Evolutionary conservation across 2,329 filamentous ascomycete genomes (phyloP).

Genomic region (Ascochyta rabiei): DNA sequence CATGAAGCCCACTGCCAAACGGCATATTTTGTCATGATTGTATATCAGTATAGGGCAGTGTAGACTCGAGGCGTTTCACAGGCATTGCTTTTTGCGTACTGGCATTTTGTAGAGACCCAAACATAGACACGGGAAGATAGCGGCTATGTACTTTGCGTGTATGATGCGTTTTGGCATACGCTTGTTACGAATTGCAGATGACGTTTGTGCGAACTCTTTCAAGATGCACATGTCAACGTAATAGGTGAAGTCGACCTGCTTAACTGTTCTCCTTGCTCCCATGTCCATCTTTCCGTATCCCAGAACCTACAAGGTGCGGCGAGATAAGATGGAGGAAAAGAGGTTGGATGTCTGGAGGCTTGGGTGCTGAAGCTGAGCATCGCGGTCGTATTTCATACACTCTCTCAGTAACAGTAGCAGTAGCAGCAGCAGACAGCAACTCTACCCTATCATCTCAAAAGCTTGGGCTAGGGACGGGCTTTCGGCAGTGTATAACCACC

Average conservation of each 20-base stretch:
- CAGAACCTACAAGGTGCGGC: no score
- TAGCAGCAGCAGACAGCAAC: background rate
- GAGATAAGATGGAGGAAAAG: no score
- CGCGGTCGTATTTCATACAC: background rate
- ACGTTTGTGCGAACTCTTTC: background rate
- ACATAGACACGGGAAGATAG: constrained; percentile 9
- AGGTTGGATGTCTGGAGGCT: no score
- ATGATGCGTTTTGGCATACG: background rate
- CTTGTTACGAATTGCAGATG: background rate
- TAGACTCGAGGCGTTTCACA: background rate
- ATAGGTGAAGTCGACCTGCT: no score
- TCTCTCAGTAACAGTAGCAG: background rate
- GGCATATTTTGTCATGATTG: background rate
- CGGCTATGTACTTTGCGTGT: background rate
- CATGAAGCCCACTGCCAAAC: background rate
- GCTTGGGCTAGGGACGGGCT: constrained; percentile 14
- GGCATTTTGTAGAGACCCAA: constrained; percentile 6
- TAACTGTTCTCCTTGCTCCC: no score
- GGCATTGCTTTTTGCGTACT: constrained; percentile 1
- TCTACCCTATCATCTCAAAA: background rate
- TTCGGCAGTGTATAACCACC: constrained; percentile 46
- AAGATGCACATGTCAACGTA: no score
- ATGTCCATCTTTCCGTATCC: no score
- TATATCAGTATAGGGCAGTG: background rate
- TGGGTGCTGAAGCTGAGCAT: background rate